A percentile compares a stretch with the other conserved stretches of the same genome.
Evolutionary conservation across 768 basidiomycete species (phyloP).

Genomic region (Kwoniella newhampshirensis): DNA sequence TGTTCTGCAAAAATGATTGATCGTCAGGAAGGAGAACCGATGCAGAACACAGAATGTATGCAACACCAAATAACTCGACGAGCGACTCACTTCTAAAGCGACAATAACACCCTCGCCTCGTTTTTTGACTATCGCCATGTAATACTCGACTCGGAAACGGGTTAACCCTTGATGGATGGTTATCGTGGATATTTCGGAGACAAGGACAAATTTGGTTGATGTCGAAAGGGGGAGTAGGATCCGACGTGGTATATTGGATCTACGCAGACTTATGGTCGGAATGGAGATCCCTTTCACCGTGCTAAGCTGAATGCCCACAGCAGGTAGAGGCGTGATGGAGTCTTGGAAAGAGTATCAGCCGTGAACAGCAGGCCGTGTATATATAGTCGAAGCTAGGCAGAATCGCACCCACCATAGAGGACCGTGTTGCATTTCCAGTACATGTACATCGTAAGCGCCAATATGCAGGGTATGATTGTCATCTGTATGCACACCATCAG

Average conservation of each 20-base stretch:
- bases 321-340: slow-evolving; percentile 36
- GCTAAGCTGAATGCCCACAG: slow-evolving; percentile 36
- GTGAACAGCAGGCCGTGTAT: no score
- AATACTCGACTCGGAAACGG: slow-evolving; percentile 38
- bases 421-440: slow-evolving; percentile 14
- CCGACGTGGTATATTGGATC: not conserved
- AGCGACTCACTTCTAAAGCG: slow-evolving; percentile 33
- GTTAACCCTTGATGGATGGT: slow-evolving; percentile 43
- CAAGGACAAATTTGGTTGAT: slow-evolving; percentile 36
- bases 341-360: slow-evolving; percentile 30
- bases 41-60: not conserved
- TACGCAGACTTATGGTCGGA: slow-evolving; percentile 8
- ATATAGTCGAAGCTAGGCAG: not conserved
- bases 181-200: slow-evolving; percentile 35
- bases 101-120: slow-evolving; percentile 29
- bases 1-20: slow-evolving; percentile 22
- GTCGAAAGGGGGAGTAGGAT: slow-evolving; percentile 18
- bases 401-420: slow-evolving; percentile 24
- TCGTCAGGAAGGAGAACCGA: not conserved
- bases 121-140: slow-evolving; percentile 34
- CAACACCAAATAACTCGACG: not conserved
- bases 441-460: slow-evolving; percentile 1
- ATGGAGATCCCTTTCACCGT: slow-evolving; percentile 36
- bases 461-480: not conserved
- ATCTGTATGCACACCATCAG: not conserved